Conservation (phyloP, 495 filamentous ascomycete genomes). For the Penicillium ucsense region DNA sequence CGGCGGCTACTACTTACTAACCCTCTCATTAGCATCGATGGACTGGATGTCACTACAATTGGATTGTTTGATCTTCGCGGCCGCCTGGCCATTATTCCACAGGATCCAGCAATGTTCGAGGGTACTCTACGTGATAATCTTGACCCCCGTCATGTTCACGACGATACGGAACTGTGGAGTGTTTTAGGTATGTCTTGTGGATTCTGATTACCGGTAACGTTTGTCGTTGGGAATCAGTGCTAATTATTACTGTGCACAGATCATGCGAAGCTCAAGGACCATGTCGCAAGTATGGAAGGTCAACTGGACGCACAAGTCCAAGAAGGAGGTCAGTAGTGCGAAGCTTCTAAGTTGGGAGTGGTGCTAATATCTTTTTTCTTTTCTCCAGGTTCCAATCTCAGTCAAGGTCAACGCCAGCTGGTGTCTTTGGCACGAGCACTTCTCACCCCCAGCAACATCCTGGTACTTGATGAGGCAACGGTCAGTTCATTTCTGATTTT, state of each 20-base stretch:
- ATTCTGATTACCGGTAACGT: constrained; percentile 1
- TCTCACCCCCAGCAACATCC: constrained; percentile 90
- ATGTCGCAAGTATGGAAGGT: constrained; percentile 80
- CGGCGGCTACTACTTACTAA: constrained; percentile 6
- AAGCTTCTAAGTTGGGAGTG: neutral
- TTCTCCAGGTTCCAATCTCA: constrained; percentile 48
- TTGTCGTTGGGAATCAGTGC: constrained; percentile 1
- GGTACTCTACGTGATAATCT: constrained; percentile 94
- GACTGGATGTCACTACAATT: constrained; percentile 79
- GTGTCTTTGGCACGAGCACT: constrained; percentile 88
- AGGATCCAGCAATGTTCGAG: constrained; percentile 96
- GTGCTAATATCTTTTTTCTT: neutral
- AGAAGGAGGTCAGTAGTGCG: constrained; percentile 70
- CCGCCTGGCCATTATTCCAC: constrained; percentile 93
- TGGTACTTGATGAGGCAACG: constrained; percentile 95
- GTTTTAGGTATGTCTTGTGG: constrained; percentile 61
- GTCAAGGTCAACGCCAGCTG: constrained; percentile 70
- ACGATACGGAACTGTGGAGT: constrained; percentile 96
- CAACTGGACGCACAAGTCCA: constrained; percentile 82
- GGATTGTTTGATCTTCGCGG: constrained; percentile 82
- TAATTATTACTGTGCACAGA: constrained; percentile 40
- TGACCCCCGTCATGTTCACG: constrained; percentile 88
- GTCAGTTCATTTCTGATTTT: constrained; percentile 21
- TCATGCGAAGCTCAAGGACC: constrained; percentile 86
- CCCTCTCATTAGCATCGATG: constrained; percentile 54